Evolutionary conservation across 108 stramenopile species (phyloP), one percentile per base, ranked within the genome.

Genomic region (Cyclotella kingstonii): DNA sequence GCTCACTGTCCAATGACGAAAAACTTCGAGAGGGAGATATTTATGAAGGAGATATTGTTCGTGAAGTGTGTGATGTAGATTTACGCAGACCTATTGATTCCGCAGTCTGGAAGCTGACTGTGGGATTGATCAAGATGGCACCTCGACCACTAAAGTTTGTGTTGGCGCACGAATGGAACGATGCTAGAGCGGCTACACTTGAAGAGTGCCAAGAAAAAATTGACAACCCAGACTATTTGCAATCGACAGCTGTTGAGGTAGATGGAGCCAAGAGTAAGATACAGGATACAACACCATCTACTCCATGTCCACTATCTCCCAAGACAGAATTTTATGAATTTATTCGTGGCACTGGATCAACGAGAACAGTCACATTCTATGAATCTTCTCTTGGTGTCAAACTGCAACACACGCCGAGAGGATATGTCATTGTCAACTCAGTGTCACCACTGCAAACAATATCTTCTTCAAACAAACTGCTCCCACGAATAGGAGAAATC

Each of bases 101-200:
- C 23, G 39, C 49, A 6, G 52, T 54, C 0, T 74, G 73, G 73
- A 74, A 74, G 47, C 29, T 74, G 49, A 61, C 51, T 28, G 53
- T 74, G 18, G 73, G 63, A n/a, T 61, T 74, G 45, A 61, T 74
- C 15, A 60, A 66, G 26, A 66, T 66, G 73, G 59, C 64, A 23
- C 73, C 73, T 8, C 18, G 73, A n/a, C 73, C 73, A 11, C 42
- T 74, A 14, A 40, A 19, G 31, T 35, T 74, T 25, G 54, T 74
- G 12, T 50, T 74, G 15, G 64, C 64, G 14, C 43, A 30, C 10
- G 71, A 64, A 23, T 29, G 38, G 19, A 19, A 4, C 2, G 54
- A 42, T 42, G 39, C 6, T 35, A 5, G 12, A 35, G 53, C 5
- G 17, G 22, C 5, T 54, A 34, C 34, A 7, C 15, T 12, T 17